These are phyloP conservation scores for Pichia cephalocereana DNA, from an alignment of 805 yeast species.

Conservation along the genomic window DNA sequence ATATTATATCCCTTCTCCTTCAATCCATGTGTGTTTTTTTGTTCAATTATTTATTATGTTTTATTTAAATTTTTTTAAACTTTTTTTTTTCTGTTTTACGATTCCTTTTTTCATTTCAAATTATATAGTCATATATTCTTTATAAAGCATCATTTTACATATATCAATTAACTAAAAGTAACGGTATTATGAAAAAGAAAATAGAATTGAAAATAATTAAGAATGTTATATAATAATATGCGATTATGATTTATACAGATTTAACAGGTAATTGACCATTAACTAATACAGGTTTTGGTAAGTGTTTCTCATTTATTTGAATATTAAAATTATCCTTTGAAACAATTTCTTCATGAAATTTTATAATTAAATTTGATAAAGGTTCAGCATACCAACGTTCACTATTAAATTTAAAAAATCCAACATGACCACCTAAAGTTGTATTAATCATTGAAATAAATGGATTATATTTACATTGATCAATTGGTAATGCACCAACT, in stretches of 20 bases:
- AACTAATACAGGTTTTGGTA: conserved; percentile 5
- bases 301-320: conserved; percentile 4
- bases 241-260: no score
- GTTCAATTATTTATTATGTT: no score
- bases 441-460: conserved; percentile 49
- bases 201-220: no score
- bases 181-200: no score
- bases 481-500: conserved; percentile 38
- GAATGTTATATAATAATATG: no score
- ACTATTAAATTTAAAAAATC: conserved; percentile 58
- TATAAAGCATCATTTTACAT: no score
- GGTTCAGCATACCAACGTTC: conserved; percentile 60
- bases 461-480: conserved; percentile 48
- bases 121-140: no score
- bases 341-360: conserved; percentile 14
- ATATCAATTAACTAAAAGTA: no score
- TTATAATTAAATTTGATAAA: conserved; percentile 29
- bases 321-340: conserved; percentile 6
- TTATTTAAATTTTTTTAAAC: no score
- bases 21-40: no score
- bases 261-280: conserved; percentile 5
- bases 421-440: conserved; percentile 71
- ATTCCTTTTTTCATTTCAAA: no score
- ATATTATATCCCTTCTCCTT: neutral
- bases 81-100: no score